Base-by-base conservation (phyloP, 139 green algal species). In the Desmodesmus armatus region DNA sequence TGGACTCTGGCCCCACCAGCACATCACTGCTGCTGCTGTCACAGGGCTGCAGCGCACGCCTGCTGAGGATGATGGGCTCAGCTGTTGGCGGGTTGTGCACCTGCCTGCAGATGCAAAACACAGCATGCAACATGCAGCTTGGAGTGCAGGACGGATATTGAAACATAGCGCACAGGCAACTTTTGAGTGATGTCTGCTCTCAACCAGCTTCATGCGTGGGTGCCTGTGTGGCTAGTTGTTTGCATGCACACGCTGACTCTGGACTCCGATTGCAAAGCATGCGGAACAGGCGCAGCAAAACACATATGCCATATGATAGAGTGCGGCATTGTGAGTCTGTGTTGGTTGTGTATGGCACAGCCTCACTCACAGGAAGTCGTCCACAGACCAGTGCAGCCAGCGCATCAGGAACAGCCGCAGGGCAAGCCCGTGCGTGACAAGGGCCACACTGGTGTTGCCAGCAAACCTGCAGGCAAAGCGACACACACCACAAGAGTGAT, bases 361-460 rank as follows among this genome's bases (percentile, higher is more conserved):
- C n/a, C n/a, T 4, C 23, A 79, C 71, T 41, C 62, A 41, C 78
- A 84, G 62, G 78, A 84, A 84, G 27, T 84, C 62, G 31, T 84
- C 78, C 62, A 84, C 62, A 23, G 62, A 39, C 78, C 78, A 84
- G 44, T 84, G 78, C 39, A 84, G 29, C 78, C 78, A 84, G 33
- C 62, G 25, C 78, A 84, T 84, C 27, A 84, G 62, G 43, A 75
- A 84, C 63, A 76, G 43, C 7, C 78, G 85, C 58, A 96, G 83
- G 3, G 96, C 92, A 13, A 98, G 91, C 21, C 95, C 96, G 82
- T 98, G 95, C 0, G 91, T 97, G 9, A 98, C 90, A 39, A 98
- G 89, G 65, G 98, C 92, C 49, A 98, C 89, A 49, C 78, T 91
- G 49, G 90, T 93, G 87, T 94, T 35, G 2, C 39, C 62, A 77